Percentiles rank a stretch among this genome's conserved stretches.
phyloP scores from a whole-genome alignment of 1,284 basidiomycete genomes.

The Sporisorium scitamineum region DNA sequence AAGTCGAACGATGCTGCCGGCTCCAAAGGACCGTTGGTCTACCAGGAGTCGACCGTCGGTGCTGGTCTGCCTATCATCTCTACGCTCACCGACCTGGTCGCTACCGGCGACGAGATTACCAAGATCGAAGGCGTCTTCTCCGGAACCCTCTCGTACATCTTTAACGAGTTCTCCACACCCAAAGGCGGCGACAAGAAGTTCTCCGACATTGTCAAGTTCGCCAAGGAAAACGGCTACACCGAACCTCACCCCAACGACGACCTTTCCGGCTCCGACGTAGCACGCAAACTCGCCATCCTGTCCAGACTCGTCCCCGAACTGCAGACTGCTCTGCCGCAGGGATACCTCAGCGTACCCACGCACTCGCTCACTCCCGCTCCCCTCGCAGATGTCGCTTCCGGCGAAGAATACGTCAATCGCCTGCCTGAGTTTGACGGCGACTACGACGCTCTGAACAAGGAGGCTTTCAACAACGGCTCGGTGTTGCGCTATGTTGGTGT shows the following conservation, averaged over 20 bases:
- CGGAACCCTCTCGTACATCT: slow-evolving; percentile 98
- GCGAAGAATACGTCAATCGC: slow-evolving; percentile 79
- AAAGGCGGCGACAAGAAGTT: slow-evolving; percentile 74
- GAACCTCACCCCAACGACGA: slow-evolving; percentile 98
- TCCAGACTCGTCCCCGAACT: slow-evolving; percentile 74
- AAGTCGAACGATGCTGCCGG: slow-evolving; percentile 36
- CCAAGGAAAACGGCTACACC: slow-evolving; percentile 93
- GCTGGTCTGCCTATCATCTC: slow-evolving; percentile 93
- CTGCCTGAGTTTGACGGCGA: slow-evolving; percentile 87
- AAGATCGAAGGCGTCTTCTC: slow-evolving; percentile 82
- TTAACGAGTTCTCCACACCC: slow-evolving; percentile 83
- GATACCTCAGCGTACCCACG: slow-evolving; percentile 84
- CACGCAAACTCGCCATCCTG: slow-evolving; percentile 94
- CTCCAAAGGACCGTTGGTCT: slow-evolving; percentile 75
- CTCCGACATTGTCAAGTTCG: slow-evolving; percentile 87
- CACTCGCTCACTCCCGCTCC: slow-evolving; percentile 85
- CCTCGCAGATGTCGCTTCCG: slow-evolving; percentile 74
- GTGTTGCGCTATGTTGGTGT: slow-evolving; percentile 95
- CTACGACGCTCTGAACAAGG: slow-evolving; percentile 80
- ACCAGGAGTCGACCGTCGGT: slow-evolving; percentile 94
- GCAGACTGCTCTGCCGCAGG: slow-evolving; percentile 73
- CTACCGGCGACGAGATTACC: slow-evolving; percentile 85
- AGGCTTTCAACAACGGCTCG: slow-evolving; percentile 81
- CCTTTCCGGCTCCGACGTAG: slow-evolving; percentile 94
- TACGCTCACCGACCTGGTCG: slow-evolving; percentile 89